A percentile compares a stretch with the other conserved stretches of the same genome.
These are phyloP conservation scores for Alternaria alternata DNA, from an alignment of 2,329 filamentous ascomycete species.

Conservation along the genomic window DNA sequence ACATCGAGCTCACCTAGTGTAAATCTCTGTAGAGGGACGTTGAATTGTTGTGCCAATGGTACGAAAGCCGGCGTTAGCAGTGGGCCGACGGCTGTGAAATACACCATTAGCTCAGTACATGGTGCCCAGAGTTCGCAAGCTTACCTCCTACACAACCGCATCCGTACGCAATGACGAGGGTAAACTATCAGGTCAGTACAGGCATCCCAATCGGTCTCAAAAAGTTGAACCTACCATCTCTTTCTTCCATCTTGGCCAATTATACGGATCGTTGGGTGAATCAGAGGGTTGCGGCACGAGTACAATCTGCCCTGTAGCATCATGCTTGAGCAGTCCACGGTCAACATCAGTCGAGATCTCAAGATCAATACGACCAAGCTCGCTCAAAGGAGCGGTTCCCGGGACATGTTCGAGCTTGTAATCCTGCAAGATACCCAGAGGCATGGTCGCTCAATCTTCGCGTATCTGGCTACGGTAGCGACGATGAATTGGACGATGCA, in stretches of 20 bases:
- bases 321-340: constrained; percentile 30
- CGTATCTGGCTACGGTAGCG: neutral
- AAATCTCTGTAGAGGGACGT: constrained; percentile 30
- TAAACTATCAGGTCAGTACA: constrained; percentile 21
- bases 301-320: constrained; percentile 50
- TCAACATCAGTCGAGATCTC: constrained; percentile 25
- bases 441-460: constrained; percentile 22
- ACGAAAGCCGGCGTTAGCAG: constrained; percentile 35
- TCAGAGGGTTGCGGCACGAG: constrained; percentile 62
- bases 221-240: constrained; percentile 19
- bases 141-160: constrained; percentile 36
- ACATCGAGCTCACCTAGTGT: constrained; percentile 11
- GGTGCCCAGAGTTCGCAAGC: neutral
- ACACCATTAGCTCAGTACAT: neutral
- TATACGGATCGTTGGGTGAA: constrained; percentile 61
- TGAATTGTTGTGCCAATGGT: constrained; percentile 27
- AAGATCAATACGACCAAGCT: constrained; percentile 25
- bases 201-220: fast-evolving
- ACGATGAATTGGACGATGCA: neutral
- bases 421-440: constrained; percentile 32
- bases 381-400: constrained; percentile 33
- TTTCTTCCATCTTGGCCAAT: constrained; percentile 54
- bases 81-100: constrained; percentile 30
- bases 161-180: constrained; percentile 32
- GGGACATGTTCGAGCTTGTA: constrained; percentile 35